Evolutionary conservation across 2,329 filamentous ascomycete genomes (phyloP), one percentile per base, ranked within the genome.

Genomic region (Pseudophaeomoniella oleicola): DNA sequence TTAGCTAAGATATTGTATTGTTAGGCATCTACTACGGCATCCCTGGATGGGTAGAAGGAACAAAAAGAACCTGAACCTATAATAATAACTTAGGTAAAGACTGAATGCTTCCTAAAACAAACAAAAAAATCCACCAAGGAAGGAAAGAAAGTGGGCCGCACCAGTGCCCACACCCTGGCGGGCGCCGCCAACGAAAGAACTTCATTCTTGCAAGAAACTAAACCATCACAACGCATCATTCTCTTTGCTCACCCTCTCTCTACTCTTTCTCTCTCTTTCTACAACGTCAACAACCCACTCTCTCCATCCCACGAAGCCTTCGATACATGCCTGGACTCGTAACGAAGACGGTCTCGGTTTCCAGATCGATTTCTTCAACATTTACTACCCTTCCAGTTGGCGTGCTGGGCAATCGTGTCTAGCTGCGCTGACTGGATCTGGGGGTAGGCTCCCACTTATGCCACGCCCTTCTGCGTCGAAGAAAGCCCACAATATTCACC

Each of bases 401-500:
- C 47, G 47, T 48, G 46, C 39, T 44, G 46, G 45, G 44, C 42
- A 37, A 35, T 35, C 39, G 38, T 37, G 41, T 36, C 46, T 49
- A 44, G 38, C 38, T 45, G 45, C 45, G 47, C 47, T 47, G 46
- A 46, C 47, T 47, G 47, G 47, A 36, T 42, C 31, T 35, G 44
- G 22, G 22, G 22, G 9, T 27, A 27, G n/a, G n/a, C n/a, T n/a
- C 54, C 62, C 50, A 55, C 59, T 63, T 56, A 66, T 66, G 63
- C 60, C 62, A 59, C 62, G 61, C 54, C 59, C 58, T 58, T 55
- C 54, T 52, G 58, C 62, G 51, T 56, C 59, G 55, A 62, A 62
- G 53, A 64, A 65, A 57, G 79, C 67, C 63, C 71, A 77, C 58
- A 75, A 76, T 64, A 79, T 79, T 62, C 74, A 69, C 53, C 76